A percentile compares a stretch with the other conserved stretches of the same genome.
Conservation (phyloP, 1,139 yeast genomes). For the Suhomyces yuchorum region DNA sequence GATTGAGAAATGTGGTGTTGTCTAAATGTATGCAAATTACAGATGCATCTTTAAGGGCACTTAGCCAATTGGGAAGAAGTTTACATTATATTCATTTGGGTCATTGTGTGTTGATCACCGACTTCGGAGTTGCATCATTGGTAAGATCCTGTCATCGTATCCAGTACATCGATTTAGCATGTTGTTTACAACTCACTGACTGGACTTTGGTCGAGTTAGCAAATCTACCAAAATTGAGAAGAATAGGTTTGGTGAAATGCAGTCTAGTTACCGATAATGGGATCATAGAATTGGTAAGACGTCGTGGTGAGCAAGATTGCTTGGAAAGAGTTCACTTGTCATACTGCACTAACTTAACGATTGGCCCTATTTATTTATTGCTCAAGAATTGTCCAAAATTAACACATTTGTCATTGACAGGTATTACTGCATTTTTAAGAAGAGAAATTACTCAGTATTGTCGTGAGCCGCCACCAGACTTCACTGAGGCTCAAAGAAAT, state of each 20-base stretch:
- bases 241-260: slow-evolving; percentile 94
- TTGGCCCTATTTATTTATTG: slow-evolving; percentile 69
- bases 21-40: slow-evolving; percentile 90
- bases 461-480: slow-evolving; percentile 93
- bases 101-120: slow-evolving; percentile 90
- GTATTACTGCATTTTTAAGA: slow-evolving; percentile 84
- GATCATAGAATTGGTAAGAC: slow-evolving; percentile 71
- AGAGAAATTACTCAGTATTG: slow-evolving; percentile 85
- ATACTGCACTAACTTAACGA: slow-evolving; percentile 80
- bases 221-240: slow-evolving; percentile 73
- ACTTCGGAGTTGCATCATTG: slow-evolving; percentile 76
- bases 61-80: slow-evolving; percentile 75
- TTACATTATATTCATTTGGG: slow-evolving; percentile 92
- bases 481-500: slow-evolving; percentile 81
- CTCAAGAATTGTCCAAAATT: slow-evolving; percentile 81
- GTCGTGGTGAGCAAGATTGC: slow-evolving; percentile 71
- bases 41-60: slow-evolving; percentile 74
- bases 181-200: slow-evolving; percentile 89
- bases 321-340: slow-evolving; percentile 92
- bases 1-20: slow-evolving; percentile 80
- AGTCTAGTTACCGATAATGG: slow-evolving; percentile 87
- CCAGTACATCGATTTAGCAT: slow-evolving; percentile 92
- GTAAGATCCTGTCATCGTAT: slow-evolving; percentile 81
- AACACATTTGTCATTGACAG: slow-evolving; percentile 87
- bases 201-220: slow-evolving; percentile 79